Evolutionary conservation across 306 rosid genomes (phyloP).

Genomic region (Dalbergia cultrata): DNA sequence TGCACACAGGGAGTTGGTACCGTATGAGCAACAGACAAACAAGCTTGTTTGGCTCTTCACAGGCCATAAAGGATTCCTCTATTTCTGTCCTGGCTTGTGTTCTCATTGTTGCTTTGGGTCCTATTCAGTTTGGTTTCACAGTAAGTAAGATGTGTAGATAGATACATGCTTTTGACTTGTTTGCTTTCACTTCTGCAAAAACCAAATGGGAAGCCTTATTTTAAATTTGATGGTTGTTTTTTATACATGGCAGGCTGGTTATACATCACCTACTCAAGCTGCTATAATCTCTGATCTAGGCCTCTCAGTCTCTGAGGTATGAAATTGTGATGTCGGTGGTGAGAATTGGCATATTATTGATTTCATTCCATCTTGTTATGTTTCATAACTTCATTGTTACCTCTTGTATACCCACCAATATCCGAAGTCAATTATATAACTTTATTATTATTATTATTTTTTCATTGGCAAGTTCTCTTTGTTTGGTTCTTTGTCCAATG

Average conservation of each 20-base stretch:
- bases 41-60: conserved; percentile 82
- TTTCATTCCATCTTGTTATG: conserved; percentile 10
- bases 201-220: not conserved
- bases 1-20: conserved; percentile 98
- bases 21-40: conserved; percentile 80
- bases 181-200: not conserved
- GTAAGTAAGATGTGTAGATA: conserved; percentile 51
- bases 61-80: conserved; percentile 78
- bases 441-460: conserved; percentile 6
- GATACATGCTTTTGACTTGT: too few species aligned
- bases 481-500: conserved; percentile 94
- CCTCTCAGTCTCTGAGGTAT: conserved; percentile 86
- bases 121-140: conserved; percentile 96
- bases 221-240: not conserved
- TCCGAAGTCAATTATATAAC: not conserved
- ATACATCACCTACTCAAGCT: conserved; percentile 94
- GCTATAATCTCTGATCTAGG: conserved; percentile 84
- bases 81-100: conserved; percentile 91
- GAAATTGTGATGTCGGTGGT: conserved; percentile 40
- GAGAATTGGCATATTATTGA: conserved; percentile 7
- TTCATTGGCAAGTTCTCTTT: conserved; percentile 71
- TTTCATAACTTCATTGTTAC: not conserved
- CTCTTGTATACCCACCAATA: too few species aligned
- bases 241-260: conserved; percentile 67
- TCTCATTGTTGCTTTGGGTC: conserved; percentile 94